Conservation (phyloP, 2,329 filamentous ascomycete genomes). For the Orbilia blumenaviensis region DNA sequence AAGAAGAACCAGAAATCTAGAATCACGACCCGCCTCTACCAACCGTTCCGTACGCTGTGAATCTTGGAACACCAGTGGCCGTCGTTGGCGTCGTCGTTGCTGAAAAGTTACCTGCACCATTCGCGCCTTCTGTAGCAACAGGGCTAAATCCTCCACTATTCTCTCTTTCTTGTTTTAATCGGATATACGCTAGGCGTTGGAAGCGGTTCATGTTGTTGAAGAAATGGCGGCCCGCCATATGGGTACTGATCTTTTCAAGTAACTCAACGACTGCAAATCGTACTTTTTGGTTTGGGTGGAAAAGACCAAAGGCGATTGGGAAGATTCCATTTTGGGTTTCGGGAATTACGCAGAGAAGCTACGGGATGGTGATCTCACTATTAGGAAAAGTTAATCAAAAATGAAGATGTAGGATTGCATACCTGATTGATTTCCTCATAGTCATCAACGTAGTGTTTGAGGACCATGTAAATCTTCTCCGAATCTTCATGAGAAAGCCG, state of each 20-base stretch:
- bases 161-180: conserved; percentile 74
- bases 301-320: conserved; percentile 87
- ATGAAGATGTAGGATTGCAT: background rate
- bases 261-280: conserved; percentile 79
- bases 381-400: conserved; percentile 56
- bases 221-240: conserved; percentile 89
- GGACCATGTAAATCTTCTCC: conserved; percentile 83
- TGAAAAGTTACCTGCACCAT: conserved; percentile 23
- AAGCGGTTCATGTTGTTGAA: conserved; percentile 88
- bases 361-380: background rate
- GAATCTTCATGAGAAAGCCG: conserved; percentile 79
- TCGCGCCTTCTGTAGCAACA: conserved; percentile 2
- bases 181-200: conserved; percentile 83
- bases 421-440: conserved; percentile 81
- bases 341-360: conserved; percentile 81
- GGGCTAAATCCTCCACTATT: conserved; percentile 49
- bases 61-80: conserved; percentile 35
- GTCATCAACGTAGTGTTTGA: conserved; percentile 77
- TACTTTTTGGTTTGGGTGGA: conserved; percentile 85
- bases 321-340: conserved; percentile 89
- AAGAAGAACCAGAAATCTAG: background rate
- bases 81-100: conserved; percentile 52
- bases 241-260: conserved; percentile 80
- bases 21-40: conserved; percentile 16
- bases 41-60: conserved; percentile 27